phyloP scores from a whole-genome alignment of 2,329 filamentous ascomycete genomes.

The Paecilomyces variotii region DNA sequence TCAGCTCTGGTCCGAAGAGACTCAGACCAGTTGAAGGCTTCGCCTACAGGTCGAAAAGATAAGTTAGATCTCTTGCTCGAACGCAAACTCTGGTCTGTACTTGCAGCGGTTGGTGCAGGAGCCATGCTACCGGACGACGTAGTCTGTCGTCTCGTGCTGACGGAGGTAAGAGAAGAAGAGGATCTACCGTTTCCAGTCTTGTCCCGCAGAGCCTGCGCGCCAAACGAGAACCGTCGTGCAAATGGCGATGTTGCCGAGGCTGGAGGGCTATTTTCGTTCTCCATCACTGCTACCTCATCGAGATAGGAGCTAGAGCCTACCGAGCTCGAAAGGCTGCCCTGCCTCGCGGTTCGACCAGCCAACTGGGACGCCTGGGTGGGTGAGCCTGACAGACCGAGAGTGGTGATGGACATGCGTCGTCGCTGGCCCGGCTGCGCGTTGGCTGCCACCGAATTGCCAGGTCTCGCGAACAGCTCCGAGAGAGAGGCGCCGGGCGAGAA shows the following conservation, averaged over 20 bases:
- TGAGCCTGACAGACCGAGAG: constrained; percentile 65
- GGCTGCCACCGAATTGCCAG: constrained; percentile 32
- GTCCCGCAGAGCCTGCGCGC: constrained; percentile 68
- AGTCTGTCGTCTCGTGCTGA: constrained; percentile 17
- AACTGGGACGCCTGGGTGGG: constrained; percentile 49
- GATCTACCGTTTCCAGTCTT: constrained; percentile 52
- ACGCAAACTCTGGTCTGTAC: constrained; percentile 25
- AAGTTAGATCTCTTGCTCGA: constrained; percentile 34
- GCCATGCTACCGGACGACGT: constrained; percentile 17
- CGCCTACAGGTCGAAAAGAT: constrained; percentile 54
- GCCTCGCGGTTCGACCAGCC: constrained; percentile 47
- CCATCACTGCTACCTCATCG: constrained; percentile 49
- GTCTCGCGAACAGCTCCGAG: constrained; percentile 32
- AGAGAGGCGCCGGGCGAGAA: constrained; percentile 34
- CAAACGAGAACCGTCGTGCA: constrained; percentile 80
- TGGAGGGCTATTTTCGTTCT: constrained; percentile 54
- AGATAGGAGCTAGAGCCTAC: constrained; percentile 34
- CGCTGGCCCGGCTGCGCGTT: constrained; percentile 44
- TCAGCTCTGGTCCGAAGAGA: constrained; percentile 88
- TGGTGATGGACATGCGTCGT: constrained; percentile 66
- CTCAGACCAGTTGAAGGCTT: constrained; percentile 96
- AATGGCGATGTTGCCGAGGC: constrained; percentile 60
- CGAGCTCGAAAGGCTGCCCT: constrained; percentile 62
- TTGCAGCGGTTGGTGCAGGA: constrained; percentile 24
- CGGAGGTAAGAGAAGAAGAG: constrained; percentile 33